phyloP scores from a whole-genome alignment of 495 filamentous ascomycete genomes.

The Aspergillus mulundensis region DNA sequence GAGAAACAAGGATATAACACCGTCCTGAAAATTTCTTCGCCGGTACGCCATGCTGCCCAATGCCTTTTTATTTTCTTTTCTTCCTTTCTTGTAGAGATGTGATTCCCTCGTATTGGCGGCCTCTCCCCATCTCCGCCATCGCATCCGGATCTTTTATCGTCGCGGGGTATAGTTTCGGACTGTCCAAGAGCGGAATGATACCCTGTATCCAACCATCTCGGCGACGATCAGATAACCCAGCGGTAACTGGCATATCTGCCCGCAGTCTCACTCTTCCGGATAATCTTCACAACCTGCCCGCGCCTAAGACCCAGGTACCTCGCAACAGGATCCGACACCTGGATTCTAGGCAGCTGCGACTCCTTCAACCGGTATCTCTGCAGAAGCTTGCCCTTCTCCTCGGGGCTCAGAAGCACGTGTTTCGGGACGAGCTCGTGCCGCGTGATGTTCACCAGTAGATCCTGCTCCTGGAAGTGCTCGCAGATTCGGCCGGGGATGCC shows the following conservation, averaged over 20 bases:
- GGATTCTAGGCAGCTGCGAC: conserved; percentile 89
- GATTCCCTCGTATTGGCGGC: not conserved
- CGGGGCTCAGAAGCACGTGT: conserved; percentile 81
- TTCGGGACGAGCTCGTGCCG: conserved; percentile 95
- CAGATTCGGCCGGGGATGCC: conserved; percentile 73
- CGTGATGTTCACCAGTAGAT: conserved; percentile 96
- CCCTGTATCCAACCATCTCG: not conserved
- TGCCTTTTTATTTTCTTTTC: conserved; percentile 24
- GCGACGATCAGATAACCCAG: conserved; percentile 56
- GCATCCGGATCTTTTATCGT: not conserved
- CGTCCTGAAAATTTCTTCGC: conserved; percentile 29
- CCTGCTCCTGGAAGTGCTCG: conserved; percentile 92
- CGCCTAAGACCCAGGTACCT: conserved; percentile 86
- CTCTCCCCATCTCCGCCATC: not conserved
- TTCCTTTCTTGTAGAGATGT: not conserved
- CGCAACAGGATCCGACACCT: conserved; percentile 86
- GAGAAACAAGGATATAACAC: conserved; percentile 18
- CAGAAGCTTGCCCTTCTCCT: conserved; percentile 81
- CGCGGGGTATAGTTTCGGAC: not conserved
- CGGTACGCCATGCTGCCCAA: conserved; percentile 47
- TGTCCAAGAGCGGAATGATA: not conserved
- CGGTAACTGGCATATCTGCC: conserved; percentile 59
- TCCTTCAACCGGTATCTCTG: conserved; percentile 93
- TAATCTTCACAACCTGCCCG: conserved; percentile 98
- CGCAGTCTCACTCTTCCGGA: conserved; percentile 67